A percentile compares a stretch with the other conserved stretches of the same genome.
phyloP scores from a whole-genome alignment of 148 eudicot genomes.

The Salicornia ramosissima region DNA sequence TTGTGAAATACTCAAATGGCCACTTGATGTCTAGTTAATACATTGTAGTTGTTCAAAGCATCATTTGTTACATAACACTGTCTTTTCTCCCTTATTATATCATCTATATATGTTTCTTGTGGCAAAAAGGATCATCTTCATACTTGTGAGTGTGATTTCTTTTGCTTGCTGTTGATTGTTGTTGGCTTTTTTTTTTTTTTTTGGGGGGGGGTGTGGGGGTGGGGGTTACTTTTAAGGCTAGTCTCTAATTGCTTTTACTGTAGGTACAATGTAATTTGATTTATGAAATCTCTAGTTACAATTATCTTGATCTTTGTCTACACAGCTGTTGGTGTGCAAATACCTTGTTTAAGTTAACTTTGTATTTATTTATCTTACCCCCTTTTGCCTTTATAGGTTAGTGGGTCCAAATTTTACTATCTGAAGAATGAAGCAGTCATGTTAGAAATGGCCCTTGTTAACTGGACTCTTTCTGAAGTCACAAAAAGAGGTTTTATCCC shows the following conservation, averaged over 20 bases:
- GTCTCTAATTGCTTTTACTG: too few species aligned
- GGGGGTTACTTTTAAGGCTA: too few species aligned
- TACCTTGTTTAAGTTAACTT: background rate
- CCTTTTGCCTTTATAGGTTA: slow-evolving; percentile 50
- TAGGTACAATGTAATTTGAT: background rate
- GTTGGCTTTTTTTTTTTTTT: too few species aligned
- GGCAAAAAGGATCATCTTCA: background rate
- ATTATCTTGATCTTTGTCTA: background rate
- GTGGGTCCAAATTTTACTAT: slow-evolving; percentile 94
- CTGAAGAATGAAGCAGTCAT: slow-evolving; percentile 90
- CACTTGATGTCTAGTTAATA: background rate
- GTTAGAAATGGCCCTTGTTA: slow-evolving; percentile 80
- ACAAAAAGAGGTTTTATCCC: slow-evolving; percentile 81
- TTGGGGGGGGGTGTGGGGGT: too few species aligned
- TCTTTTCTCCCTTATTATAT: background rate
- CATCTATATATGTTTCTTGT: background rate
- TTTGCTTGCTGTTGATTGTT: background rate
- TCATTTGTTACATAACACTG: background rate
- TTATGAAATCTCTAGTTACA: background rate
- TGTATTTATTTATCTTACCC: background rate
- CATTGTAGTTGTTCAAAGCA: background rate
- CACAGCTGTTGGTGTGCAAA: background rate
- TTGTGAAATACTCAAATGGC: too few species aligned
- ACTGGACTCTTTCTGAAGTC: slow-evolving; percentile 79
- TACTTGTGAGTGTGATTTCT: background rate